phyloP scores from a whole-genome alignment of 2,329 filamentous ascomycete species.

The Aspergillus oerlinghausenensis region DNA sequence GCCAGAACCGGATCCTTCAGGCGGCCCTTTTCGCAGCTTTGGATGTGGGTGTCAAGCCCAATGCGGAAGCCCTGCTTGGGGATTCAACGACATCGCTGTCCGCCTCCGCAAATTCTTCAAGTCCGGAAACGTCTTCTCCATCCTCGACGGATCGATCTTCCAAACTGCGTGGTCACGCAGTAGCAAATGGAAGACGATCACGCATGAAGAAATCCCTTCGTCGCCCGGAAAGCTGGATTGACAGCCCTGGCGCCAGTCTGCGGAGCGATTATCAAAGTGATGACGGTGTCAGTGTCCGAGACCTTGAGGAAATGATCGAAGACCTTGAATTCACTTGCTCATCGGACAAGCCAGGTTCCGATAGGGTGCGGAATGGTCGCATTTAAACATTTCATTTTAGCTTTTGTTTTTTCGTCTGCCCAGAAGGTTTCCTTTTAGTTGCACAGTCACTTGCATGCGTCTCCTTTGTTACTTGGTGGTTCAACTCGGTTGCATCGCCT shows the following conservation, averaged over 20 bases:
- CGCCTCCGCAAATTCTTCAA: conserved; percentile 5
- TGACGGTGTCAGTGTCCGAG: conserved; percentile 20
- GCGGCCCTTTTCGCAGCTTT: conserved; percentile 39
- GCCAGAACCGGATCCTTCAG: conserved; percentile 41
- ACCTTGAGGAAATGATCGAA: conserved; percentile 30
- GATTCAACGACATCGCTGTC: conserved; percentile 19
- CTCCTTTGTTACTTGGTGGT: neutral
- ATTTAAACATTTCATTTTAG: neutral
- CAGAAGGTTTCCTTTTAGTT: neutral
- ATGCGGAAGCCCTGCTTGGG: conserved; percentile 22
- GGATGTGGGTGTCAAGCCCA: conserved; percentile 32
- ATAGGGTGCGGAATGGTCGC: neutral
- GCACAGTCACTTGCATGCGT: neutral
- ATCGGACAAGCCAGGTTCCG: conserved; percentile 19
- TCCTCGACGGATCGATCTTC: conserved; percentile 16
- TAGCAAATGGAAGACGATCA: neutral
- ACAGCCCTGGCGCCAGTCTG: conserved; percentile 25
- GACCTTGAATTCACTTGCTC: conserved; percentile 30
- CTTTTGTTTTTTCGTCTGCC: neutral
- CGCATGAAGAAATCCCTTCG: conserved; percentile 7
- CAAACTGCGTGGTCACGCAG: conserved; percentile 5
- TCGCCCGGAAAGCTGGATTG: conserved; percentile 28
- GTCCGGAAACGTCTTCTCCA: conserved; percentile 14
- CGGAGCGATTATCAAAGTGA: conserved; percentile 23
- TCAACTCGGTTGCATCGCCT: neutral